These are phyloP conservation scores for Exsudoporus frostii DNA, from an alignment of 768 basidiomycete species.

Conservation along the genomic window DNA sequence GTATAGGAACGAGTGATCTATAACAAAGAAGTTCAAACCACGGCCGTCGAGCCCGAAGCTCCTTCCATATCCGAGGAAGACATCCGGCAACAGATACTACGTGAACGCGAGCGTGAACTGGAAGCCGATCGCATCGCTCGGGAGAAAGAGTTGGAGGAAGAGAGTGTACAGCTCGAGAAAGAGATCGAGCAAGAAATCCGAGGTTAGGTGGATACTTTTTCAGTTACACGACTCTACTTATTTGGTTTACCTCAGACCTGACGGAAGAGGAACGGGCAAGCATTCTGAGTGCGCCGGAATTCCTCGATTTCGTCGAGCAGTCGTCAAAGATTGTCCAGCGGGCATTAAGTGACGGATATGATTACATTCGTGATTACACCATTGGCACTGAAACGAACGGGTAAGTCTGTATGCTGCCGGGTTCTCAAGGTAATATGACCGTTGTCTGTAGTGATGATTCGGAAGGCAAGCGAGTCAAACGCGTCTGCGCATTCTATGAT, in stretches of 20 bases:
- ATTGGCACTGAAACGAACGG: conserved; percentile 79
- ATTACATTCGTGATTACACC: conserved; percentile 97
- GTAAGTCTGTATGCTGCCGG: conserved; percentile 43
- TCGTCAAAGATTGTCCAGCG: conserved; percentile 94
- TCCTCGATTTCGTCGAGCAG: conserved; percentile 90
- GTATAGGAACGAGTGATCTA: conserved; percentile 73
- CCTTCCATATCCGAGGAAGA: conserved; percentile 62
- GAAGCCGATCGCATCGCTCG: conserved; percentile 67
- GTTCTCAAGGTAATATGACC: conserved; percentile 6
- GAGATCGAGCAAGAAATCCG: conserved; percentile 86
- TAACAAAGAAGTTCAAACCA: conserved; percentile 84
- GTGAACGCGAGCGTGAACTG: conserved; percentile 60
- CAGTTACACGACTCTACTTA: neutral
- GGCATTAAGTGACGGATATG: conserved; percentile 92
- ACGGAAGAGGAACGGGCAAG: conserved; percentile 81
- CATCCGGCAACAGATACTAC: conserved; percentile 63
- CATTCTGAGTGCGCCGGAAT: conserved; percentile 86
- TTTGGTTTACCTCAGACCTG: conserved; percentile 52
- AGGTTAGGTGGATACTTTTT: conserved; percentile 41
- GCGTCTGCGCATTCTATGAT: conserved; percentile 92
- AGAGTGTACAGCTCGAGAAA: conserved; percentile 77
- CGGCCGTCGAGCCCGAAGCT: conserved; percentile 55
- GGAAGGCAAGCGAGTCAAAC: conserved; percentile 85
- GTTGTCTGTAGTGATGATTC: conserved; percentile 67
- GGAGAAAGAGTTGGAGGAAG: conserved; percentile 79